Base-by-base conservation (phyloP, 352 stramenopile genomes). In the Plasmopara viticola region DNA sequence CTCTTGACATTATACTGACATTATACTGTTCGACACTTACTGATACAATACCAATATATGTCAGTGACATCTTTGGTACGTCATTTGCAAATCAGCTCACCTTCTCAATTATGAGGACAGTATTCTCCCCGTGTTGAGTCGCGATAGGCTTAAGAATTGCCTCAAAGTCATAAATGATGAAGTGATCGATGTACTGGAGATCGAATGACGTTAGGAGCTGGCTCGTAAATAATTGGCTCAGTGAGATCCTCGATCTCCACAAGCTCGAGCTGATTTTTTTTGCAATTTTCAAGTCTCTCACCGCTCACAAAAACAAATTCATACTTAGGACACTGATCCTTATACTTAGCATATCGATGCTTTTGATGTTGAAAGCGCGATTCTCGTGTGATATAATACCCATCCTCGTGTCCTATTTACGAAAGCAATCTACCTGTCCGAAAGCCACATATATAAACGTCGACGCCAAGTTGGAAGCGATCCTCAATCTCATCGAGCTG, bases 51-150 rank as follows among this genome's bases (percentile, higher is more conserved):
- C 31, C 31, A 35, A 35, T 35, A 35, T n/a, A 3, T 25, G 55
- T 17, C 33, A 61, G 41, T 10, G 55, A 45, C 28, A 42, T 25
- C 20, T 25, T 25, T 25, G 20, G 20, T 3, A 3, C 33, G 29
- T 51, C 53, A 49, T 55, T 60, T 6, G 49, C 53, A 34, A 53
- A 60, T 28, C 53, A 60, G 39, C 29, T 35, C 14, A 60, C 53
- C 28, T 60, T 39, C 18, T 55, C 33, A 5, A 30, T 60, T 20
- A 60, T 25, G 20, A 25, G 3, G 20, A 50, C 43, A 53, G 42
- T 51, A 56, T 53, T 56, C 28, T 31, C 17, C 17, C 49, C 41
- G 13, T 56, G 49, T 34, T 49, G 14, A 29, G 39, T 56, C n/a
- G 15, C 17, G 5, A 17, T 31, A 30, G 41, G 17, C 18, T 46